These are phyloP conservation scores for Coelastrella sp. DNA, from an alignment of 139 green algal species.

Conservation along the genomic window DNA sequence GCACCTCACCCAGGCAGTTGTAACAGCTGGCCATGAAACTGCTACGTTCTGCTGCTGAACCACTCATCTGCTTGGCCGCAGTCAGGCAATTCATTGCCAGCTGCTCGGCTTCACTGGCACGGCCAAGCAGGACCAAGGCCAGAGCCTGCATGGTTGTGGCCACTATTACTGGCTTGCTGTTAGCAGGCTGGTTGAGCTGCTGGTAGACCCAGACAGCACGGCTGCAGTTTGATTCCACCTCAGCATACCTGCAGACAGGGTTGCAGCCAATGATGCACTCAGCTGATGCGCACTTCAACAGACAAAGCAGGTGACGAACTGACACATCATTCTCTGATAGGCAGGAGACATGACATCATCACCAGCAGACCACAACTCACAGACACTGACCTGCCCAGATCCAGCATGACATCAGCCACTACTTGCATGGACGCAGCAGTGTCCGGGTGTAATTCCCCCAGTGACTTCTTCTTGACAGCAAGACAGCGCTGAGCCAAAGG, in stretches of 20 bases:
- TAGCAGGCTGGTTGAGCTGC: constrained; percentile 41
- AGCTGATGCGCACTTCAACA: no score
- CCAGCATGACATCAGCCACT: constrained; percentile 48
- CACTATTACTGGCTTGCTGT: constrained; percentile 32
- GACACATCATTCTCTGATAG: no score
- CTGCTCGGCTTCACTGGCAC: constrained; percentile 36
- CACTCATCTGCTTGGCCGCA: constrained; percentile 8
- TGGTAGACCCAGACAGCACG: constrained; percentile 37
- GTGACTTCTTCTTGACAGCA: constrained; percentile 46
- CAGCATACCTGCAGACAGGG: constrained; percentile 17
- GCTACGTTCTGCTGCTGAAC: constrained; percentile 36
- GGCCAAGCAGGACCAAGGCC: constrained; percentile 29
- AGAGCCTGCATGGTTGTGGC: constrained; percentile 46
- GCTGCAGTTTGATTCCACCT: constrained; percentile 44
- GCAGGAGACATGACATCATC: no score
- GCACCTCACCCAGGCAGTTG: constrained; percentile 46
- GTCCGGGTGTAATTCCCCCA: constrained; percentile 40
- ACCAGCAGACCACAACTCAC: neutral
- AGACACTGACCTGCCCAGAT: constrained; percentile 34
- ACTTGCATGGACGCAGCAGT: constrained; percentile 39
- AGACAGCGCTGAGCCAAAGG: constrained; percentile 46
- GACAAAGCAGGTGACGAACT: no score
- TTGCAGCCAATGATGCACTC: no score
- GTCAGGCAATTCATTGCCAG: constrained; percentile 33
- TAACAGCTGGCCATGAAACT: constrained; percentile 32